Evolutionary conservation across 1,139 yeast species (phyloP).

Genomic region (Taphrina pruni): DNA sequence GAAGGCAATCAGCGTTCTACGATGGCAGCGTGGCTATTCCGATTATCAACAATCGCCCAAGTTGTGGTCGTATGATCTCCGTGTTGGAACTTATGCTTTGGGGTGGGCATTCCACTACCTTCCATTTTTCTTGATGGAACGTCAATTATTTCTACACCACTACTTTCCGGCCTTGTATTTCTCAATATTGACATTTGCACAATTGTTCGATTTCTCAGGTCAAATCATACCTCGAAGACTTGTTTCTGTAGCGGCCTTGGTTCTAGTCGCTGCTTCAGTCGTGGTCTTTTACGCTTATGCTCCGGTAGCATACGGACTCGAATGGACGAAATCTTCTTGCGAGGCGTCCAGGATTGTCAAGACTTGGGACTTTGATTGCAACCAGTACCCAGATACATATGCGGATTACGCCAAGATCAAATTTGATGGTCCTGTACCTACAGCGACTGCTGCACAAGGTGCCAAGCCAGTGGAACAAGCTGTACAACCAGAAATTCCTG

Average conservation of each 20-base stretch:
- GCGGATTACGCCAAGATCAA: constrained; percentile 20
- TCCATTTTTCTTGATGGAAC: constrained; percentile 91
- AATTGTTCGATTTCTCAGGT: constrained; percentile 69
- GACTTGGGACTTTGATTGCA: constrained; percentile 87
- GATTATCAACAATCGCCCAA: constrained; percentile 56
- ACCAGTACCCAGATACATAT: constrained; percentile 34
- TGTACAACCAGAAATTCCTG: constrained; percentile 26
- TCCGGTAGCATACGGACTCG: constrained; percentile 77
- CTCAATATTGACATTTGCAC: constrained; percentile 83
- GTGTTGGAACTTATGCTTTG: constrained; percentile 67
- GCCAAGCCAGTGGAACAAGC: constrained; percentile 37
- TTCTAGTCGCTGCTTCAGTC: constrained; percentile 60
- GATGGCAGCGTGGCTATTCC: constrained; percentile 68
- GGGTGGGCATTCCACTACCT: constrained; percentile 87
- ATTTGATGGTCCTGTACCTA: constrained; percentile 21
- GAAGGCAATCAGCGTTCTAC: constrained; percentile 62
- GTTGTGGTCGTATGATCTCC: constrained; percentile 73
- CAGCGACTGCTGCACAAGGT: constrained; percentile 10
- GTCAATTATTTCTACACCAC: constrained; percentile 92
- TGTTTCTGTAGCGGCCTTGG: constrained; percentile 55
- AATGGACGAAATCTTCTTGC: constrained; percentile 79
- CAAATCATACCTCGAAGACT: constrained; percentile 32
- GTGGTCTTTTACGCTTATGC: constrained; percentile 68
- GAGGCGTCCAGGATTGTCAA: constrained; percentile 63
- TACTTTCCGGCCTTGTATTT: constrained; percentile 90